A percentile compares a stretch with the other conserved stretches of the same genome.
phyloP scores from a whole-genome alignment of 1,284 basidiomycete genomes.

The Cutaneotrichosporon dermatis region DNA sequence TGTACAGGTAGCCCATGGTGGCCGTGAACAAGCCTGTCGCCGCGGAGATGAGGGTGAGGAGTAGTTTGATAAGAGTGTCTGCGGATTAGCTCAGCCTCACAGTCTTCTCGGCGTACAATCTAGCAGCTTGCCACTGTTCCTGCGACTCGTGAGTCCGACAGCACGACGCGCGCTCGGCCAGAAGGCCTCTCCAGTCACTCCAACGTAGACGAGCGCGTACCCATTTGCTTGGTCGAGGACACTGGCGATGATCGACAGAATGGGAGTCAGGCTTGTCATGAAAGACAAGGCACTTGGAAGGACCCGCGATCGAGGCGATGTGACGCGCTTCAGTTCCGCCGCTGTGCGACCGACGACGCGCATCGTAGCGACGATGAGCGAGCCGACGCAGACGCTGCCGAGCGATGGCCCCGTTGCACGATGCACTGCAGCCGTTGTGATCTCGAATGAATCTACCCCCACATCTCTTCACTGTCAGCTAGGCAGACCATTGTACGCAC shows the following conservation, averaged over 20 bases:
- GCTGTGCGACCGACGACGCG: slow-evolving; percentile 49
- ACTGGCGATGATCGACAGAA: slow-evolving; percentile 54
- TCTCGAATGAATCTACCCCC: slow-evolving; percentile 55
- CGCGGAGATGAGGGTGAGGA: slow-evolving; percentile 63
- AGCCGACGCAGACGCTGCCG: slow-evolving; percentile 70
- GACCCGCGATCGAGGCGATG: slow-evolving; percentile 33
- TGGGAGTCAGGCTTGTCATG: slow-evolving; percentile 49
- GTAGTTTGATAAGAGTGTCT: slow-evolving; percentile 62
- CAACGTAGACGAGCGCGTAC: slow-evolving; percentile 77
- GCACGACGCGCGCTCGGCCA: slow-evolving; percentile 69
- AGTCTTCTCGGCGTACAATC: slow-evolving; percentile 36
- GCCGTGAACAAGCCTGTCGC: slow-evolving; percentile 74
- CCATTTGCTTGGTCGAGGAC: slow-evolving; percentile 70
- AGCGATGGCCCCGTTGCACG: slow-evolving; percentile 75
- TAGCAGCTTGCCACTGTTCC: slow-evolving; percentile 43
- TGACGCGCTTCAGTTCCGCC: slow-evolving; percentile 34
- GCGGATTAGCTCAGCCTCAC: slow-evolving; percentile 5
- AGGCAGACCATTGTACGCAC: slow-evolving; percentile 47
- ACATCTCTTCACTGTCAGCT: slow-evolving; percentile 11
- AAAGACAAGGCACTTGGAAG: slow-evolving; percentile 47
- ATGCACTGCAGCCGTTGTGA: slow-evolving; percentile 70
- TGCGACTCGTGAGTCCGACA: slow-evolving; percentile 49
- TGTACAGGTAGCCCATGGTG: slow-evolving; percentile 77
- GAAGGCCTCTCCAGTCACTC: slow-evolving; percentile 79
- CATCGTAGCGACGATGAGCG: slow-evolving; percentile 68